Evolutionary conservation across 2,329 filamentous ascomycete species (phyloP).

Genomic region (Cytospora paraplurivora): DNA sequence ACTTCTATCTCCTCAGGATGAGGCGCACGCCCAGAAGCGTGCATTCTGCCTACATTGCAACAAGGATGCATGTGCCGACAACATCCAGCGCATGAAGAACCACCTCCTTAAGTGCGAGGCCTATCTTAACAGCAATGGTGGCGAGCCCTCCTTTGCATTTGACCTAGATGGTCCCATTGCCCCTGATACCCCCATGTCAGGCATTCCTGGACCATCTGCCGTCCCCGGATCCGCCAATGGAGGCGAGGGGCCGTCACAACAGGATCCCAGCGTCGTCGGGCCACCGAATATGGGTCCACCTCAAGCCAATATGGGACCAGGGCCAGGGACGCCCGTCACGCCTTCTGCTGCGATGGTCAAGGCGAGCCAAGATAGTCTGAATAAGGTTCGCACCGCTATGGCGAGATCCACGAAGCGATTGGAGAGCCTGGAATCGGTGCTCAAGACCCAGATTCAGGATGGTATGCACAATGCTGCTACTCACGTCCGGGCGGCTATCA

Average conservation of each 20-base stretch:
- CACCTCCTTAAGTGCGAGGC: constrained; percentile 24
- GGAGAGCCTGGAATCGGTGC: constrained; percentile 25
- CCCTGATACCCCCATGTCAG: constrained; percentile 15
- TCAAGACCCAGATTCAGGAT: constrained; percentile 28
- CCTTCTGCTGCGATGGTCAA: constrained; percentile 16
- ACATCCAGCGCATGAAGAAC: constrained; percentile 30
- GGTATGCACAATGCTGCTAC: constrained; percentile 28
- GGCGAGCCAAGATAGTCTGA: constrained; percentile 25
- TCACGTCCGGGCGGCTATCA: constrained; percentile 23
- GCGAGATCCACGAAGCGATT: constrained; percentile 23
- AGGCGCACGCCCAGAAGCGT: constrained; percentile 26
- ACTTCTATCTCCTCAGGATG: constrained; percentile 20
- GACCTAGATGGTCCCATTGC: constrained; percentile 24
- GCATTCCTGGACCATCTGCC: constrained; percentile 6
- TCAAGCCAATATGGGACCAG: background rate
- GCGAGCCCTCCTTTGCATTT: constrained; percentile 23
- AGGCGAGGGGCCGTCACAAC: constrained; percentile 6
- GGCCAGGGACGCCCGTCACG: background rate
- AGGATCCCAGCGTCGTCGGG: constrained; percentile 7
- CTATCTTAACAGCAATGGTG: constrained; percentile 22
- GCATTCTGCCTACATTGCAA: constrained; percentile 27
- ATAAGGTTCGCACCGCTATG: constrained; percentile 27
- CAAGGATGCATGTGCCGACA: constrained; percentile 28
- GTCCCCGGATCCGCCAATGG: constrained; percentile 9
- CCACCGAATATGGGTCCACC: constrained; percentile 16